These are phyloP conservation scores for Mariannaea elegans DNA, from an alignment of 2,329 filamentous ascomycete genomes.

Conservation along the genomic window DNA sequence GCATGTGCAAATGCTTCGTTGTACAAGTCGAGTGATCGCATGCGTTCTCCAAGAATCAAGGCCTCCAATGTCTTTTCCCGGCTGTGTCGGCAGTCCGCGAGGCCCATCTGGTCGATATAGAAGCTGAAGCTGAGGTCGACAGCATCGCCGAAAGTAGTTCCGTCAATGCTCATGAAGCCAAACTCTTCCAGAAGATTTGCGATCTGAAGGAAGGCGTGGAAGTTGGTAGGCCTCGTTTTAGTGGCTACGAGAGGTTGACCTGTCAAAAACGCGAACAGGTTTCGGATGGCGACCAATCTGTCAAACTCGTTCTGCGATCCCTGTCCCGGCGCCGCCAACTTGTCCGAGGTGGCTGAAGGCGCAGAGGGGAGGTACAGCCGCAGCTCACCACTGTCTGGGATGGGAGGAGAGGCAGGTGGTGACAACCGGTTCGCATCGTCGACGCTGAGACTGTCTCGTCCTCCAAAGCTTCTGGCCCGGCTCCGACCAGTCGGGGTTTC, in stretches of 20 bases:
- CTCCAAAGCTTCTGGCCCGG: constrained; percentile 56
- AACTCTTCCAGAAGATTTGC: constrained; percentile 64
- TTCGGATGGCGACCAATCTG: constrained; percentile 66
- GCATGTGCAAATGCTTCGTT: constrained; percentile 92
- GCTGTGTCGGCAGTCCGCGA: constrained; percentile 83
- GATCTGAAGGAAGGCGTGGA: constrained; percentile 64
- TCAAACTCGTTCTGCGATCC: constrained; percentile 56
- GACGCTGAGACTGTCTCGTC: constrained; percentile 56
- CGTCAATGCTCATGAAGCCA: constrained; percentile 64
- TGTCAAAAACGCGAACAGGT: constrained; percentile 72
- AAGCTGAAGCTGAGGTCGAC: constrained; percentile 73
- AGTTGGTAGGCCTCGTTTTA: constrained; percentile 59
- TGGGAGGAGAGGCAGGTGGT: constrained; percentile 48
- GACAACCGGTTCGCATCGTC: constrained; percentile 58
- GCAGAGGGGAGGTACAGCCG: constrained; percentile 64
- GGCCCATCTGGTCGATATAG: constrained; percentile 78
- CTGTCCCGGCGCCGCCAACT: constrained; percentile 45
- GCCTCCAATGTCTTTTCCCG: constrained; percentile 90
- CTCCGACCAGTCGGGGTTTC: constrained; percentile 44
- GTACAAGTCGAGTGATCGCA: constrained; percentile 84
- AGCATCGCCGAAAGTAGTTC: constrained; percentile 66
- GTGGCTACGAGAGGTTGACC: constrained; percentile 71
- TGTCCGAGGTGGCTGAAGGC: constrained; percentile 48
- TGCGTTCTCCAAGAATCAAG: constrained; percentile 86
- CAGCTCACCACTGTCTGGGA: constrained; percentile 52